Evolutionary conservation across 1,139 yeast species (phyloP), one percentile per base, ranked within the genome.

Genomic region (Blastobotrys aristatus): DNA sequence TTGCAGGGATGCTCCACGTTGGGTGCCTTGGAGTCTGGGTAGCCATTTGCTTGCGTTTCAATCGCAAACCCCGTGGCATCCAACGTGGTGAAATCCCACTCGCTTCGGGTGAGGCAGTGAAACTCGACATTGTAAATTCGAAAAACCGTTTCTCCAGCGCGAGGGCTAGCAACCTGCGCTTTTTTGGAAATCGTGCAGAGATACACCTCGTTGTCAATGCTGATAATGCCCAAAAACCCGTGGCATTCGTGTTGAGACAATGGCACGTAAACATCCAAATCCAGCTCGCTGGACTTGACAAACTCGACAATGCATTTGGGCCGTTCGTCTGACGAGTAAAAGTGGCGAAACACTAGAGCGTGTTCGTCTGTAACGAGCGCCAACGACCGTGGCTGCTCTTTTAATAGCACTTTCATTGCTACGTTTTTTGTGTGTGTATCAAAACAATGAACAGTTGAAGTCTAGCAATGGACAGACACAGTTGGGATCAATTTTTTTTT

Each of bases 161-260:
- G 73, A 0, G 97, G 97, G 33, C 75, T 71, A 1, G 98, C 98
- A n/a, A 86, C 95, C 52, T 80, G 76, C 1, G 80, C 68, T 35
- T 79, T 73, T 0, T 89, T 84, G 0, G 95, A 84, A 47, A 94
- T 87, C 0, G 88, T 79, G 40, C 96, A 86, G 24, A 92, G 68
- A 59, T 81, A 92, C 1, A 82, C 77, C 51, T 85, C 84, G 10
- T 72, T 71, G 17, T 77, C 82, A 32, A 87, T 74, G 51, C 79
- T 79, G 35, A 90, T 83, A 43, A 94, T 69, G 0, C 99, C 99
- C 20, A 92, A 67, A 58, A 94, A 88, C 1, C 99, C 98, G 57
- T 71, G 74, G 17, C 86, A 75, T 22, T 83, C 83, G 18, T 78
- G 72, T 26, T 73, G 71, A 16, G 83, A 67, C 30, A 89, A 68